phyloP scores from a whole-genome alignment of 2,329 filamentous ascomycete genomes.

The Westerdykella ornata region DNA sequence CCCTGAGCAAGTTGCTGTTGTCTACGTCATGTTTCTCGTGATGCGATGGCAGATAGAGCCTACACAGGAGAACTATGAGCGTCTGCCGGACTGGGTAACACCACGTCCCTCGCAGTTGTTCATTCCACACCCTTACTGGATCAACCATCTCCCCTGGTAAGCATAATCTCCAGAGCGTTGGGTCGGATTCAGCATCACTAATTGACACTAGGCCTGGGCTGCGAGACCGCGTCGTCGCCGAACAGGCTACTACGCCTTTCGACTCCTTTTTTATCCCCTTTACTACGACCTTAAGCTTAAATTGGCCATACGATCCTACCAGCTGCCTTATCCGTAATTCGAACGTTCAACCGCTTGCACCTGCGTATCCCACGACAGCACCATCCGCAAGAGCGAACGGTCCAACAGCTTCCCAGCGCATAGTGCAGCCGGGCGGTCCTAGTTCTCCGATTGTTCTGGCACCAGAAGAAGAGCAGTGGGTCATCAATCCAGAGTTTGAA shows the following conservation, averaged over 20 bases:
- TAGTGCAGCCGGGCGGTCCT: too few relatives aligned
- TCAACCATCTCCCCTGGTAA: constrained; percentile 71
- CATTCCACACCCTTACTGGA: constrained; percentile 68
- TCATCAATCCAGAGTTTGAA: constrained; percentile 84
- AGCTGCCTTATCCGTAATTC: constrained; percentile 57
- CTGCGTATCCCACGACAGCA: constrained; percentile 19
- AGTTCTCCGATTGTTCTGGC: background rate
- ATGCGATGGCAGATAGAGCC: constrained; percentile 79
- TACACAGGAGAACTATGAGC: constrained; percentile 69
- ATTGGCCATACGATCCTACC: constrained; percentile 75
- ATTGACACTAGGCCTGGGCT: constrained; percentile 52
- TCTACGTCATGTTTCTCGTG: constrained; percentile 80
- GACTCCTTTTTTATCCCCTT: constrained; percentile 80
- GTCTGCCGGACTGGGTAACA: constrained; percentile 65
- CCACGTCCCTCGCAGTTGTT: constrained; percentile 62
- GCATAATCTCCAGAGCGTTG: too few relatives aligned
- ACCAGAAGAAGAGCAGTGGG: constrained; percentile 53
- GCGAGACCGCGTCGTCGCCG: constrained; percentile 58
- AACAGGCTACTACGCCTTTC: constrained; percentile 56
- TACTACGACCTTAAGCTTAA: constrained; percentile 66
- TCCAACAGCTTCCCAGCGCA: too few relatives aligned
- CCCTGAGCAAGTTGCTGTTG: constrained; percentile 72
- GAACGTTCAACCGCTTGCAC: constrained; percentile 16
- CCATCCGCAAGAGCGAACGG: constrained; percentile 24
- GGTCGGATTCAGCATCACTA: background rate